Evolutionary conservation across 371 early-diverging fungal genomes (phyloP), one percentile per base, ranked within the genome.

Genomic region (Funneliformis caledonium): DNA sequence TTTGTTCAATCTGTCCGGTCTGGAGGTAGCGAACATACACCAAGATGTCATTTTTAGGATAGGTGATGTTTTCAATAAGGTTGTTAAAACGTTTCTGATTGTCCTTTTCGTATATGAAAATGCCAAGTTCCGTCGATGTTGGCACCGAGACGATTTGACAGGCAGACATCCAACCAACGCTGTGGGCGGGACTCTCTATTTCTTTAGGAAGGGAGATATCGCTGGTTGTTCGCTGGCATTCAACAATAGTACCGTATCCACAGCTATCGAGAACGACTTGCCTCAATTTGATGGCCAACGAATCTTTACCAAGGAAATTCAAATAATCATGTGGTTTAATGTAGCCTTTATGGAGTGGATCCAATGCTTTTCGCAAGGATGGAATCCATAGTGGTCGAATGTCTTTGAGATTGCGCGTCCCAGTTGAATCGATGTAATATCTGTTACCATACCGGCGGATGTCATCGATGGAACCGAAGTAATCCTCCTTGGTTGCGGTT

Each of bases 291-390:
- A 19, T 43, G n/a, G 70, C 45, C 7, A 69, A 69, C 22, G n/a
- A 19, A 19, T 69, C 43, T 4, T 12, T 10, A 69, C 22, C 45
- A 45, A 69, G 43, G 43, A 69, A 69, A 69, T 45, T 45, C 2
- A 69, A 69, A n/a, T n/a, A 69, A 43, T 69, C 70, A 43, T 69
- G 70, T 69, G 70, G 70, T 69, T 69, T 69, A 69, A 69, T 43
- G 22, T 69, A 69, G 22, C 70, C 70, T 42, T 42, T 69, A 43
- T 69, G 70, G 4, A 69, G 10, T n/a, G 70, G 70, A 47, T 69
- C 70, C 47, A 69, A 69, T 69, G 70, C 43, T 47, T 45, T 12
- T 8, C 70, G 70, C n/a, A 69, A 43, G 7, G 70, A 45, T 47
- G 70, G 45, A 69, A 69, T 45, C 70, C 70, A 69, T 9, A 69